phyloP scores from a whole-genome alignment of 352 stramenopile species.

The Peronospora farinosa region DNA sequence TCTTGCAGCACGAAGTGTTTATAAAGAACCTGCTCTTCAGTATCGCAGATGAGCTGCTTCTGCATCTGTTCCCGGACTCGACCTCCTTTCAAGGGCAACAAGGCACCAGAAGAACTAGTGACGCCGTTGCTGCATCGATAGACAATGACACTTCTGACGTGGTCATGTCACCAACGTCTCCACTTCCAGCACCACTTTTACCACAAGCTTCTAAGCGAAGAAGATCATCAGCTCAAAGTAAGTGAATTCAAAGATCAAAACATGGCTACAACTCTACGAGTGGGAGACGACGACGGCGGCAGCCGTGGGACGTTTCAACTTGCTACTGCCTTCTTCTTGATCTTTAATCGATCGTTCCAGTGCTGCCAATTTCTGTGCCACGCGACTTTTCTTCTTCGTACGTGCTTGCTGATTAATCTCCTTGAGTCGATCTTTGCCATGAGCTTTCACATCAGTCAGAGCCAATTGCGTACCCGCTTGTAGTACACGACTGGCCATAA shows the following conservation, averaged over 20 bases:
- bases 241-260: slow-evolving; percentile 18
- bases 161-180: slow-evolving; percentile 9
- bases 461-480: slow-evolving; percentile 57
- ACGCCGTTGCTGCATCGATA: slow-evolving; percentile 22
- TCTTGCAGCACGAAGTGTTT: slow-evolving; percentile 83
- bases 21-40: slow-evolving; percentile 83
- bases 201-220: slow-evolving; percentile 1
- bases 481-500: slow-evolving; percentile 80
- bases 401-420: slow-evolving; percentile 76
- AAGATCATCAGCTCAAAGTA: slow-evolving; percentile 20
- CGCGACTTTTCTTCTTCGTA: slow-evolving; percentile 83
- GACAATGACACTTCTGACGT: slow-evolving; percentile 12
- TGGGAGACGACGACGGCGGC: slow-evolving; percentile 32
- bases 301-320: slow-evolving; percentile 38
- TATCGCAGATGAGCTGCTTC: slow-evolving; percentile 65
- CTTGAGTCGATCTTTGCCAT: slow-evolving; percentile 79
- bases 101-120: slow-evolving; percentile 14
- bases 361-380: slow-evolving; percentile 72
- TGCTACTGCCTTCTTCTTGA: slow-evolving; percentile 55
- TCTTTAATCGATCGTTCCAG: slow-evolving; percentile 77
- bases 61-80: slow-evolving; percentile 71
- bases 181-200: slow-evolving; percentile 4
- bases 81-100: slow-evolving; percentile 42
- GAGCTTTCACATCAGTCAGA: slow-evolving; percentile 56
- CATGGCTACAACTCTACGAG: slow-evolving; percentile 16